Conservation (phyloP, 192 early-diverging fungal genomes). For the Umbelopsis sp. region DNA sequence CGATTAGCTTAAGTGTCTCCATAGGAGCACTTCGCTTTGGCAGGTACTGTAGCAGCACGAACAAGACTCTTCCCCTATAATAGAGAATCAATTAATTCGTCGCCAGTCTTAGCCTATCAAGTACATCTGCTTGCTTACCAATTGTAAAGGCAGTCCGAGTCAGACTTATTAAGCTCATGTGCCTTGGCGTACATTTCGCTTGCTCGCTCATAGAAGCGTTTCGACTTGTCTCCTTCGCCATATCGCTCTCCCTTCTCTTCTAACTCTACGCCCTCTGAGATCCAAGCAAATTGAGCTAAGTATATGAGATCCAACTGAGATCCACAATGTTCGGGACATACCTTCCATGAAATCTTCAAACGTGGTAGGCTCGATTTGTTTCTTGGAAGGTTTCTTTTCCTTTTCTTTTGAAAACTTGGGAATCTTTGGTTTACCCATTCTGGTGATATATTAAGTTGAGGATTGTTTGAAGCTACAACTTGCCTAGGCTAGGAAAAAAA, state of each 20-base stretch:
- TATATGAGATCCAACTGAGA: neutral
- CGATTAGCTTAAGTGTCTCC: conserved; percentile 46
- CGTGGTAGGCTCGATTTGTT: conserved; percentile 43
- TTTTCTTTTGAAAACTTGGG: conserved; percentile 30
- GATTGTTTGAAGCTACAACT: neutral
- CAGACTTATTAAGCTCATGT: conserved; percentile 49
- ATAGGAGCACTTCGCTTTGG: conserved; percentile 47
- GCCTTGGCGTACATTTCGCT: conserved; percentile 67
- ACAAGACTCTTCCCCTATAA: conserved; percentile 57
- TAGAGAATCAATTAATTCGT: neutral
- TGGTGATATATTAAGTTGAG: neutral
- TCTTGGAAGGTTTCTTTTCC: conserved; percentile 37
- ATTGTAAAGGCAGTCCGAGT: conserved; percentile 69
- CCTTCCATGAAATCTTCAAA: conserved; percentile 63
- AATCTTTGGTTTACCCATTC: conserved; percentile 14
- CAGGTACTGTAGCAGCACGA: conserved; percentile 54
- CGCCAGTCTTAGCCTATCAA: neutral
- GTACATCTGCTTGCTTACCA: conserved; percentile 38
- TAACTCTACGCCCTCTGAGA: conserved; percentile 49
- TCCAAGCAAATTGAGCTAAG: neutral
- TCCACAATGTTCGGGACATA: conserved; percentile 11
- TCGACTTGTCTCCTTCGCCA: conserved; percentile 63
- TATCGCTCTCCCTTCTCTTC: conserved; percentile 73
- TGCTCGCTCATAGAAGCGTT: conserved; percentile 66
- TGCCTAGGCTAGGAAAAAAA: neutral